Base-by-base conservation (phyloP, 2,329 filamentous ascomycete species). In the Colletotrichum caudatum region DNA sequence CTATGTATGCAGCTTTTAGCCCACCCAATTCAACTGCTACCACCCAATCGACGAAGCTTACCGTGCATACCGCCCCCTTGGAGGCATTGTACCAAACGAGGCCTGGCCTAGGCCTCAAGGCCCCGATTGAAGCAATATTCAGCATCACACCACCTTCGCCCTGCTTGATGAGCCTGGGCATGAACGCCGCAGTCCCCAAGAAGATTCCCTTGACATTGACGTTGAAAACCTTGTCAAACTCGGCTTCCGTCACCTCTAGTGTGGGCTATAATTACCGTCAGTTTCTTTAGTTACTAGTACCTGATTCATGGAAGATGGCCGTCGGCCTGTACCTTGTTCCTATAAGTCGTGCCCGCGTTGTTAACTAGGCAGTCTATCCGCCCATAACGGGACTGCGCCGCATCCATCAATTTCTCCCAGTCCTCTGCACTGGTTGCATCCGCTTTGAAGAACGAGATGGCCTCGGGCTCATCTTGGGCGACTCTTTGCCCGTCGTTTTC, bases 81-180 rank as follows among this genome's bases (percentile, higher is more conserved):
- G 87, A 89, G 1, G 90, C 89, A 76, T 92, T 92, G 76, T 93
- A 93, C 90, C 91, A 93, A 1, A 90, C 90, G 57, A 93, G 76
- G 0, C 89, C 87, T 0, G 89, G 88, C 33, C 91, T 83, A 0
- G 91, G 91, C 35, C 91, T 81, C 9, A 65, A n/a, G 5, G 92
- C 93, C 9, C 94, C 93, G 26, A 94, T 91, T 51, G 90, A 93
- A 7, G 92, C 92, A 2, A 93, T 94, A 84, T 95, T 95, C 85
- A 76, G 53, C 50, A 95, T 93, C 79, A 95, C 89, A 78, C 90
- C 92, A 37, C 89, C 91, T 74, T 86, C 88, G 44, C 84, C 88
- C 88, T 95, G 95, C 68, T 86, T 84, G 41, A 92, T 79, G 54
- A 92, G 87, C 8, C 66, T 29, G 5, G 69, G 69, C 66, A 72